Base-by-base conservation (phyloP, 2,329 filamentous ascomycete genomes). In the Fusarium liriodendri region DNA sequence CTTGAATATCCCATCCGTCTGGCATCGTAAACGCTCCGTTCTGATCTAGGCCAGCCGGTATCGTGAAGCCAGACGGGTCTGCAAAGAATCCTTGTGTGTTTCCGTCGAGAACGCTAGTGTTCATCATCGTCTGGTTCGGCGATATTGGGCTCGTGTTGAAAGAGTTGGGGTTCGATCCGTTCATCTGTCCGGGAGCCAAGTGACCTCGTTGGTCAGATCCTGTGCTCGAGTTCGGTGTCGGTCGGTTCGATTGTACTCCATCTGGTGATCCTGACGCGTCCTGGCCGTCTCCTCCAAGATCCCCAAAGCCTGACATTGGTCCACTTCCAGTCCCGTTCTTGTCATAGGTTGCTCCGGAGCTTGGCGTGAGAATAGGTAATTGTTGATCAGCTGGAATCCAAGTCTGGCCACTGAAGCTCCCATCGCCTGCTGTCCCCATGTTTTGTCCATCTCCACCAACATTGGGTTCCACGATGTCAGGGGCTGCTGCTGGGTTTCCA, bases 201-300 rank as follows among this genome's bases (percentile, higher is more conserved):
- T 73, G 80, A 60, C 64, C 79, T 33, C 79, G 76, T 16, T 74
- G 72, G 9, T 82, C 81, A 16, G 82, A 80, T 25, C 75, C 74
- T 65, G 74, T 78, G 75, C 87, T 90, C 5, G 90, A 91, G 75
- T 89, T 91, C 4, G 90, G 90, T 13, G 90, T 91, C 25, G 86
- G 88, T n/a, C 87, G 83, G 69, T 85, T 89, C 4, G 89, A 90
- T 57, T 82, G 82, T 8, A 83, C 84, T 25, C 83, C 84, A 20
- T 88, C 87, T 3, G 88, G 85, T 0, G 88, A 89, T 5, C 81
- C 83, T 1, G 86, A 87, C 64, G 85, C 78, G 47, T 88, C 87
- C 61, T 85, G 87, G 25, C 82, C 82, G 18, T 83, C 81, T n/a
- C 85, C 87, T 62, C 81, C 83, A 47, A 80, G 80, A n/a, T 86